Base-by-base conservation (phyloP, 2,329 filamentous ascomycete genomes). In the Ceratocystis colombiana region DNA sequence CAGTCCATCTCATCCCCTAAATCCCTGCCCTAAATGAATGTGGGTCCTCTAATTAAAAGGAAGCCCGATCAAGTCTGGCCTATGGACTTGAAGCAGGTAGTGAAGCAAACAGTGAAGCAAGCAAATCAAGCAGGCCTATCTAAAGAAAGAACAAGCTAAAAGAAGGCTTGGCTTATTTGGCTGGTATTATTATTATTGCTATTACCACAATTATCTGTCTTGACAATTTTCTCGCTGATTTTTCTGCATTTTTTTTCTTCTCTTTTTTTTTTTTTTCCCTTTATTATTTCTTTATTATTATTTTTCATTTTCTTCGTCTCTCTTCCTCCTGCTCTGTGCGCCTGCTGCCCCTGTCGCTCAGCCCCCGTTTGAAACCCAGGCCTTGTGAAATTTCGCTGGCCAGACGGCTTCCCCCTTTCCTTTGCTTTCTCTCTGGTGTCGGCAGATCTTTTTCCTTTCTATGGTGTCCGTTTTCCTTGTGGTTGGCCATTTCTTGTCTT, bases 371-470 rank as follows among this genome's bases (percentile, higher is more conserved):
- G 62, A 68, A 66, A 64, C 67, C 50, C 37, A 33, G 48, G 17
- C 44, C 62, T n/a, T 41, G 55, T 45, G 50, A 44, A 67, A 44
- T 57, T 46, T 67, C 55, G 48, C 25, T 64, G 15, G 62, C 62
- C n/a, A 33, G 63, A 41, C 65, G 50, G 65, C 64, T 68, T 68
- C 67, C 64, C 53, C 64, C 70, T 66, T 65, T 66, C 69, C 70
- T 50, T 67, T 69, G 62, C 64, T 64, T 62, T 20, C 30, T 68
- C 66, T 57, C 45, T 68, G 41, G 45, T 64, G 28, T 67, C 15
- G 22, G 50, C 46, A 10, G 45, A 10, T 30, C 46, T 55, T 46
- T 53, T 61, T 22, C 20, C 25, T 30, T n/a, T 59, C n/a, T 12
- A 17, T 67, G 65, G 46, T n/a, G 57, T 46, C 61, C 20, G 41